Percentiles rank a stretch among this genome's conserved stretches.
These are phyloP conservation scores for Mycena belliarum DNA, from an alignment of 768 basidiomycete genomes.

Conservation along the genomic window DNA sequence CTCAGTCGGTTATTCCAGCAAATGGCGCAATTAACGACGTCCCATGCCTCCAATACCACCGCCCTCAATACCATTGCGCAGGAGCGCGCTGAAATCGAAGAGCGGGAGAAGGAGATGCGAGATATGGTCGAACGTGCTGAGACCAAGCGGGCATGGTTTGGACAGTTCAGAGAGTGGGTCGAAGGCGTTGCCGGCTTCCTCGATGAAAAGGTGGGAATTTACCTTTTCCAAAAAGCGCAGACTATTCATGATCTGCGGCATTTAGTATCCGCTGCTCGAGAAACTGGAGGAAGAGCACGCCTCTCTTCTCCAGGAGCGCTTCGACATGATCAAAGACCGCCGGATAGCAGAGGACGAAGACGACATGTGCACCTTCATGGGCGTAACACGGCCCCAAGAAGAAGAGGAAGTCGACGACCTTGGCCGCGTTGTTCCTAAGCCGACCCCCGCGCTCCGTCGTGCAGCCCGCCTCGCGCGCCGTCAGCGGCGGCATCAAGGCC, in stretches of 20 bases:
- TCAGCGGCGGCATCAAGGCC: slow-evolving; percentile 36
- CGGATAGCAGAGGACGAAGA: slow-evolving; percentile 77
- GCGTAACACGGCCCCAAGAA: slow-evolving; percentile 34
- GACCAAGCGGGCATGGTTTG: slow-evolving; percentile 80
- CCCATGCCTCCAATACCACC: slow-evolving; percentile 64
- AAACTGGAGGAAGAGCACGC: slow-evolving; percentile 74
- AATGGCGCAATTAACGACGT: slow-evolving; percentile 60
- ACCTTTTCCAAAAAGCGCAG: background rate
- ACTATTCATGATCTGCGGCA: slow-evolving; percentile 1
- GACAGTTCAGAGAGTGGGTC: slow-evolving; percentile 74
- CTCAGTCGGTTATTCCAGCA: slow-evolving; percentile 62
- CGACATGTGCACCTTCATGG: slow-evolving; percentile 72
- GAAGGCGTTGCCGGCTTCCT: slow-evolving; percentile 84
- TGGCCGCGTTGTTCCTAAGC: slow-evolving; percentile 50
- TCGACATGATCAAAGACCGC: slow-evolving; percentile 66
- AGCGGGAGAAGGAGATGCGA: slow-evolving; percentile 72
- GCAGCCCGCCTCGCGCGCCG: slow-evolving; percentile 57
- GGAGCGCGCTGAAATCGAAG: slow-evolving; percentile 65
- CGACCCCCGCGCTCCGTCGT: slow-evolving; percentile 52
- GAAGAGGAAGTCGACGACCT: slow-evolving; percentile 62
- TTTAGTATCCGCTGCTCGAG: slow-evolving; percentile 78
- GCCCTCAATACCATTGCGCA: slow-evolving; percentile 57
- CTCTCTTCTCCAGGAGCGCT: slow-evolving; percentile 73
- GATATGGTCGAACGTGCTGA: slow-evolving; percentile 75
- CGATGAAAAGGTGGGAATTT: slow-evolving; percentile 72